A percentile compares a stretch with the other conserved stretches of the same genome.
Conservation (phyloP, 192 early-diverging fungal species). For the Backusella morwellensis region DNA sequence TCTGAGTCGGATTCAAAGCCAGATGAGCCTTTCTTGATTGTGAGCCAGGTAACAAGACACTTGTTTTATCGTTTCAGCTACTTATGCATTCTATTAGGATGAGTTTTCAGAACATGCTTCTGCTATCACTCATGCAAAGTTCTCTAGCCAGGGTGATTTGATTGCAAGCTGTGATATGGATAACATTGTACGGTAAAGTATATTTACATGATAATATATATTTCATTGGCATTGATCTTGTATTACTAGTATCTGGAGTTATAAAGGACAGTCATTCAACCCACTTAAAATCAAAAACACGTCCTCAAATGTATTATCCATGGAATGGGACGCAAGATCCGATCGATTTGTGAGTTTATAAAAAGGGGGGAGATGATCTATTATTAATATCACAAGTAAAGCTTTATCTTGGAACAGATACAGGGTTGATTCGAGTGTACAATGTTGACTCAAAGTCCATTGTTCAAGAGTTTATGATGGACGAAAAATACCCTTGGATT, state of each 20-base stretch:
- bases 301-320: conserved; percentile 37
- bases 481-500: conserved; percentile 45
- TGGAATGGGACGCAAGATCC: conserved; percentile 49
- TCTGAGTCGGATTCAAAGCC: not conserved
- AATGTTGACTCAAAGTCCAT: conserved; percentile 53
- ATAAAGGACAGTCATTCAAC: conserved; percentile 32
- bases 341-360: conserved; percentile 38
- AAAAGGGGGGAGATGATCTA: not conserved
- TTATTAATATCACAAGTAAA: not conserved
- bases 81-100: conserved; percentile 30
- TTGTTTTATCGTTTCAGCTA: too few species aligned
- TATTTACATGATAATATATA: not conserved
- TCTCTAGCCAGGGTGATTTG: conserved; percentile 52
- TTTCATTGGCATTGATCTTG: too few species aligned
- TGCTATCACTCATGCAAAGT: conserved; percentile 53
- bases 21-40: conserved; percentile 35
- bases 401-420: conserved; percentile 56
- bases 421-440: conserved; percentile 48
- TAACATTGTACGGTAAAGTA: conserved; percentile 52
- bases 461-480: conserved; percentile 54
- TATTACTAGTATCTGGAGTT: conserved; percentile 39
- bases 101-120: conserved; percentile 59
- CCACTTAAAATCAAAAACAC: conserved; percentile 35
- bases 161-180: conserved; percentile 65
- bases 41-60: conserved; percentile 25